A percentile compares a stretch with the other conserved stretches of the same genome.
phyloP scores from a whole-genome alignment of 371 early-diverging fungal genomes.

The Mortierella sp. region DNA sequence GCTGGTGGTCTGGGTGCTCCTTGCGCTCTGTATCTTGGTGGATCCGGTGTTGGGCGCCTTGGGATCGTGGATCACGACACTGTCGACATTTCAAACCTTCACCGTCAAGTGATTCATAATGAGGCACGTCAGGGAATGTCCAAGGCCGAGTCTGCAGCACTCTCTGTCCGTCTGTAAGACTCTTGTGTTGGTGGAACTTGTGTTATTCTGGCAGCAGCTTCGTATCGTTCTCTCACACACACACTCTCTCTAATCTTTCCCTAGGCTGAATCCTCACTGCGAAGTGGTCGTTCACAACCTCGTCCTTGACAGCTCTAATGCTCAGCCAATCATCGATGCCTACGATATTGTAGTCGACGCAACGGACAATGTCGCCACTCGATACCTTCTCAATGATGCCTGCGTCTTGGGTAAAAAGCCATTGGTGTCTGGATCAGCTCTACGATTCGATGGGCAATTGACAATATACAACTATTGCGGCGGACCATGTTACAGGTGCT shows the following conservation, averaged over 20 bases:
- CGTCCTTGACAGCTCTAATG: slow-evolving; percentile 74
- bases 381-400: slow-evolving; percentile 97
- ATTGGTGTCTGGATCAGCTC: slow-evolving; percentile 94
- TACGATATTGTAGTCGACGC: slow-evolving; percentile 98
- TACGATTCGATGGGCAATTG: slow-evolving; percentile 96
- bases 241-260: not conserved
- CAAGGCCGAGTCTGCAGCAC: slow-evolving; percentile 87
- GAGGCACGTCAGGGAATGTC: slow-evolving; percentile 77
- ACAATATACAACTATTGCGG: slow-evolving; percentile 86
- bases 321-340: slow-evolving; percentile 67
- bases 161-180: slow-evolving; percentile 68
- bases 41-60: slow-evolving; percentile 91
- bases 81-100: slow-evolving; percentile 96
- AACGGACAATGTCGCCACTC: slow-evolving; percentile 96
- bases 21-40: slow-evolving; percentile 89
- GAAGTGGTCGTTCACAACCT: slow-evolving; percentile 64
- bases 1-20: slow-evolving; percentile 98
- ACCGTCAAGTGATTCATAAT: slow-evolving; percentile 95
- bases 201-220: too few relatives aligned
- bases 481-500: slow-evolving; percentile 98
- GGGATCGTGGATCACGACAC: slow-evolving; percentile 97
- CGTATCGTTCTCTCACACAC: slow-evolving; percentile 9
- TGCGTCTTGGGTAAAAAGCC: slow-evolving; percentile 87
- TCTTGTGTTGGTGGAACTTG: too few relatives aligned
- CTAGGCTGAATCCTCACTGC: slow-evolving; percentile 67